Evolutionary conservation across 306 rosid species (phyloP).

Genomic region (Rosa persica): DNA sequence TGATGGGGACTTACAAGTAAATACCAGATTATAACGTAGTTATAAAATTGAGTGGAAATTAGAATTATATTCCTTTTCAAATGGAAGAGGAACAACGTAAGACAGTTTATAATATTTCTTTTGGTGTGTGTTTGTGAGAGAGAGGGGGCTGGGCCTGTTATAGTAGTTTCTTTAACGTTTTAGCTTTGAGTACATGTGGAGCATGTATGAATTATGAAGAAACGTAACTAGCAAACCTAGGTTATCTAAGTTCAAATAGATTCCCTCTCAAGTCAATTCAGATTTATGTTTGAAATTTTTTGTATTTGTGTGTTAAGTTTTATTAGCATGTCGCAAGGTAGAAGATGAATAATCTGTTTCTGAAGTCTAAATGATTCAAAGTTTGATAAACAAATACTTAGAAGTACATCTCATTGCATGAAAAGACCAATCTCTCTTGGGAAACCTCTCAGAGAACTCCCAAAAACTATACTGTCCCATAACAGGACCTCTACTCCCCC

Average conservation of each 20-base stretch:
- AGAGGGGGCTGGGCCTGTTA: neutral
- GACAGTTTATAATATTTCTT: neutral
- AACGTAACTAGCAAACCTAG: neutral
- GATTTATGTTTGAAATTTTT: neutral
- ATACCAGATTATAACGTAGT: neutral
- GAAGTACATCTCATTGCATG: neutral
- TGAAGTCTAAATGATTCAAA: neutral
- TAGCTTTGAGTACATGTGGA: neutral
- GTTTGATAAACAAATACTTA: neutral
- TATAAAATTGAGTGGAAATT: neutral
- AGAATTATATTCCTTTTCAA: neutral
- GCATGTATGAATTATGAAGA: neutral
- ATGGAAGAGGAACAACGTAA: neutral
- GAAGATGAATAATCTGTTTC: neutral
- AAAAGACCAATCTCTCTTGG: neutral
- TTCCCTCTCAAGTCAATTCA: neutral
- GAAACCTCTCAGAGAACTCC: neutral
- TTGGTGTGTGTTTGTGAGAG: neutral
- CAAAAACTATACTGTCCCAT: neutral
- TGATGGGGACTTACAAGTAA: neutral
- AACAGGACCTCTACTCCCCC: neutral
- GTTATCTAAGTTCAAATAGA: neutral
- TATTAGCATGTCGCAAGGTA: neutral
- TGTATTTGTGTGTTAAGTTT: neutral
- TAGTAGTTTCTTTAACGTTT: neutral